Percentiles rank a stretch among this genome's conserved stretches.
Evolutionary conservation across 129 eudicot genomes (phyloP).

Genomic region (Daucus carota): DH1_v3.0 NC_030383.2:992501-993000

Average conservation of each 20-base stretch:
- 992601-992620: background rate
- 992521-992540: background rate
- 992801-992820: constrained; percentile 7
- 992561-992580: background rate
- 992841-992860: constrained; percentile 11
- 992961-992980: constrained; percentile 70
- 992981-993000: constrained; percentile 87
- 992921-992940: constrained; percentile 16
- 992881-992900: constrained; percentile 7
- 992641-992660: background rate
- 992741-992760: background rate
- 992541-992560: background rate
- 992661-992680: background rate
- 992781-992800: background rate
- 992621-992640: background rate
- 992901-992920: constrained; percentile 21
- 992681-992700: background rate
- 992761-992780: background rate
- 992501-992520: background rate
- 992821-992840: constrained; percentile 13
- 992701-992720: background rate
- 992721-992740: background rate
- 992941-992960: constrained; percentile 54
- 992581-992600: background rate
- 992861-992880: constrained; percentile 14